Evolutionary conservation across 306 rosid genomes (phyloP).

Genomic region (Malus fusca): DNA sequence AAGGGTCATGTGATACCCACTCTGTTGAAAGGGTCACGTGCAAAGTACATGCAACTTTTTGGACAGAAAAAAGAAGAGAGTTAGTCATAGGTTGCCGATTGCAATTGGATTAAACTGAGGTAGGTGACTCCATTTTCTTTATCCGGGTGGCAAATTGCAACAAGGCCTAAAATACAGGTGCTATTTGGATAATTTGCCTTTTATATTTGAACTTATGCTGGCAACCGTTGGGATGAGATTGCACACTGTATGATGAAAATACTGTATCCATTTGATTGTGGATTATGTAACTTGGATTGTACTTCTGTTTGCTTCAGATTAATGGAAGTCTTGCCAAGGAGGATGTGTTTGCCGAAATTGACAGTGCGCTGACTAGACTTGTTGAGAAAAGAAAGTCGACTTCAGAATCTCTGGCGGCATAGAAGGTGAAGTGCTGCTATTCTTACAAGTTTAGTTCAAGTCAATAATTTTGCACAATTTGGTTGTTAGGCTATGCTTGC

Average conservation of each 20-base stretch:
- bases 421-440: slow-evolving; percentile 9
- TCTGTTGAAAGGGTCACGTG: too few species aligned
- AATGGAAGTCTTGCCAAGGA: slow-evolving; percentile 43
- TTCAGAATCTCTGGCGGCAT: slow-evolving; percentile 46
- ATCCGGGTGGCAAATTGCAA: neutral
- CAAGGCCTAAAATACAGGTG: neutral
- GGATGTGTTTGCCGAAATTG: slow-evolving; percentile 68
- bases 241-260: neutral
- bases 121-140: too few species aligned
- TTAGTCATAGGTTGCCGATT: neutral
- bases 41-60: too few species aligned
- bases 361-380: slow-evolving; percentile 40
- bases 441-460: neutral
- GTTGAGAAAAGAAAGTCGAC: slow-evolving; percentile 43
- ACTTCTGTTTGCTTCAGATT: slow-evolving; percentile 15
- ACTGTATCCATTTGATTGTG: neutral
- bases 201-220: neutral
- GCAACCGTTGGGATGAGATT: neutral
- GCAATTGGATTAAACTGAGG: neutral
- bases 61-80: too few species aligned
- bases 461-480: neutral
- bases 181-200: neutral
- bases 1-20: too few species aligned
- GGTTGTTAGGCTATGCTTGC: neutral
- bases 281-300: neutral